Evolutionary conservation across 2,329 filamentous ascomycete species (phyloP).

Genomic region (Aschersonia sp.): DNA sequence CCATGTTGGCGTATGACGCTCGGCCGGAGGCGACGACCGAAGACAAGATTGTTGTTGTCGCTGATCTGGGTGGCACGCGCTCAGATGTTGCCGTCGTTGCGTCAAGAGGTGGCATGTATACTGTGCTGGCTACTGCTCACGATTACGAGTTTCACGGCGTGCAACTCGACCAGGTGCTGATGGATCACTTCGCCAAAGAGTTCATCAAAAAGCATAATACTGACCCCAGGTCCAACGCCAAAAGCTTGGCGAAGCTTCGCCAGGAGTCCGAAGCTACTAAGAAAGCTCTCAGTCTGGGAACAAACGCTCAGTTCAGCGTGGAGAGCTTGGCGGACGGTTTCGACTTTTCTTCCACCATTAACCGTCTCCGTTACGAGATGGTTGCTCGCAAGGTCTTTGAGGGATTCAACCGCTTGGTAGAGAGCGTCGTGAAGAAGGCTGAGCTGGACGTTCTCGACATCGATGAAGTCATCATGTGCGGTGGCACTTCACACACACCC

Average conservation of each 20-base stretch:
- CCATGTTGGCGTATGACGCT: conserved; percentile 82
- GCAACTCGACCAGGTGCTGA: conserved; percentile 76
- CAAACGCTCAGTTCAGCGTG: conserved; percentile 80
- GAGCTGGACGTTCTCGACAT: conserved; percentile 83
- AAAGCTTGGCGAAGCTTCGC: conserved; percentile 80
- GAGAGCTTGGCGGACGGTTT: conserved; percentile 80
- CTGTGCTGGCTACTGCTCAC: conserved; percentile 80
- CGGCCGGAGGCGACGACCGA: conserved; percentile 56
- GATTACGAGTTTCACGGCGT: conserved; percentile 88
- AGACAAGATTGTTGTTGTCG: conserved; percentile 86
- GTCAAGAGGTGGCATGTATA: conserved; percentile 91
- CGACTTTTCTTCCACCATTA: conserved; percentile 85
- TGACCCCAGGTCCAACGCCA: conserved; percentile 70
- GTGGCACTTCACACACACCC: conserved; percentile 85
- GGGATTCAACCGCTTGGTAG: conserved; percentile 74
- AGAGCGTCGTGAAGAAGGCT: conserved; percentile 80
- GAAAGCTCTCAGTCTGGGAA: conserved; percentile 79
- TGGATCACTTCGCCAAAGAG: conserved; percentile 97
- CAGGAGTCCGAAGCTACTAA: conserved; percentile 83
- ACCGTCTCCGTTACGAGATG: conserved; percentile 85
- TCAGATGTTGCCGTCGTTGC: conserved; percentile 85
- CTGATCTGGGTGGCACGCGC: conserved; percentile 82
- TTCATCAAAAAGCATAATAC: conserved; percentile 93
- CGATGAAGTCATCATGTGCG: conserved; percentile 85
- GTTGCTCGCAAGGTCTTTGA: conserved; percentile 75